Evolutionary conservation across 352 stramenopile species (phyloP), one percentile per base, ranked within the genome.

Genomic region (Globisporangium emineosum): DNA sequence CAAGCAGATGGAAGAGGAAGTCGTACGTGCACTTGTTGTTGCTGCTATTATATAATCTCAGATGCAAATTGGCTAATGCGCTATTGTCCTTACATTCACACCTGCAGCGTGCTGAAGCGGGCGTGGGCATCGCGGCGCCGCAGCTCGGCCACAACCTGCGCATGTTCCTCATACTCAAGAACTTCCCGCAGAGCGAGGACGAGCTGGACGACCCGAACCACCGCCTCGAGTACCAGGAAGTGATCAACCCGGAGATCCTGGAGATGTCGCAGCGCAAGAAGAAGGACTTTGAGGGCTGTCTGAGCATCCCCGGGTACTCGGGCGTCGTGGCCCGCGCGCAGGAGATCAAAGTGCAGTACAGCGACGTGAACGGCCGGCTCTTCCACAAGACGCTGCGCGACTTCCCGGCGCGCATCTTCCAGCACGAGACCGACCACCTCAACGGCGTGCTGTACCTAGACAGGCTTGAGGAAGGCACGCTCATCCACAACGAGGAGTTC

Each of bases 401-500:
- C 57, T 91, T 93, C 62, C 83, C 84, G n/a, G 86, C 86, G 40
- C 86, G 86, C 17, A 76, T 94, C 47, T 93, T 94, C 63, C 86
- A 94, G 71, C 86, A 94, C 62, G 86, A 94, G 56, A 67, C 91
- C 5, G 83, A 94, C 68, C 86, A 94, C 25, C 66, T 94, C 19
- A 78, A 93, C 47, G 86, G 86, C 52, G 68, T 93, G 25, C 72
- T 94, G 56, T 92, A 90, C 66, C 65, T 92, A 27, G 81, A 94
- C 59, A 79, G 79, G n/a, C 62, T 92, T 45, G 80, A 91, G 21
- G 58, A 76, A 13, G 72, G 81, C 56, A 86, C 75, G 35, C 73
- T 94, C 45, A 89, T 94, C 67, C 86, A 94, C 70, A 89, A 93
- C 59, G 82, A 92, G 55, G 86, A 94, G 70, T 93, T 92, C 33